phyloP scores from a whole-genome alignment of 805 yeast genomes.

The Saccharomycopsis malanga region DNA sequence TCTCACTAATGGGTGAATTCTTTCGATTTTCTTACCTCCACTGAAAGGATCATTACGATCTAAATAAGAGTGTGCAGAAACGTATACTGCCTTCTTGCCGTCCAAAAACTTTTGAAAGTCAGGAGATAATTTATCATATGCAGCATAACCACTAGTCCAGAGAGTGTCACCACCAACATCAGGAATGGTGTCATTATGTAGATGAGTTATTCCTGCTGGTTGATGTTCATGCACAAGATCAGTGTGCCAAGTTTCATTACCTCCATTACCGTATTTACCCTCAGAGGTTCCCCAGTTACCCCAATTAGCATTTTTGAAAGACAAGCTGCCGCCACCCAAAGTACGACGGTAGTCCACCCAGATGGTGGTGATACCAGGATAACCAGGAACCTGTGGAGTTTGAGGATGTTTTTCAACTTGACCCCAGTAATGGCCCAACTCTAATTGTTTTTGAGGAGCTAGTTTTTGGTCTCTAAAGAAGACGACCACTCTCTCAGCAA shows the following conservation, averaged over 20 bases:
- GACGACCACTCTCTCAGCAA: slow-evolving; percentile 42
- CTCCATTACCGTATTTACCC: slow-evolving; percentile 26
- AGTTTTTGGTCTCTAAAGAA: slow-evolving; percentile 44
- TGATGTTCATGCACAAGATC: slow-evolving; percentile 50
- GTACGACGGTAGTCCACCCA: slow-evolving; percentile 16
- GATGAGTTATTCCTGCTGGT: slow-evolving; percentile 50
- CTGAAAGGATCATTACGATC: slow-evolving; percentile 41
- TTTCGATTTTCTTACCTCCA: slow-evolving; percentile 43
- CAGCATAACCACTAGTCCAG: slow-evolving; percentile 48
- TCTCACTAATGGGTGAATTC: slow-evolving; percentile 55
- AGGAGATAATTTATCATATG: slow-evolving; percentile 47
- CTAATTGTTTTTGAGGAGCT: slow-evolving; percentile 36
- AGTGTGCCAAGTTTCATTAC: slow-evolving; percentile 40
- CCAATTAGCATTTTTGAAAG: slow-evolving; percentile 13
- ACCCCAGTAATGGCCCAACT: slow-evolving; percentile 41
- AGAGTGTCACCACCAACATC: slow-evolving; percentile 49
- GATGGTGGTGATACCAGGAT: slow-evolving; percentile 35
- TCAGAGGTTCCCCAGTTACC: neutral
- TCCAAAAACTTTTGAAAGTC: slow-evolving; percentile 39
- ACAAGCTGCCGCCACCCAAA: slow-evolving; percentile 4
- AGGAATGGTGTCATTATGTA: slow-evolving; percentile 47
- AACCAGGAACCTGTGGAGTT: slow-evolving; percentile 29
- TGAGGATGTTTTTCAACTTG: slow-evolving; percentile 37
- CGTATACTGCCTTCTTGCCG: slow-evolving; percentile 37
- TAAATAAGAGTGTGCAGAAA: slow-evolving; percentile 36